A percentile compares a stretch with the other conserved stretches of the same genome.
Conservation (phyloP, 169 alveolate genomes). For the Plasmodium yoelii region DNA sequence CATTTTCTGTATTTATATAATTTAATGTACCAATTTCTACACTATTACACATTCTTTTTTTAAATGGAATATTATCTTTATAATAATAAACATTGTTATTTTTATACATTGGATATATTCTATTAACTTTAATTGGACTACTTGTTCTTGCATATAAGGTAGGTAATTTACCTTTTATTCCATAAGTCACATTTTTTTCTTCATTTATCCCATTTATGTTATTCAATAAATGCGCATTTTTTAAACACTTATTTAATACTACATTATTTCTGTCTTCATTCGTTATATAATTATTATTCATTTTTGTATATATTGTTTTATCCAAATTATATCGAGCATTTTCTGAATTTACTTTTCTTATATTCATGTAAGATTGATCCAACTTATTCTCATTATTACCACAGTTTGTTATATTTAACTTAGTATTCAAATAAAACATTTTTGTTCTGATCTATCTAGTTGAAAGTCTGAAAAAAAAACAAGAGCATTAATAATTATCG, state of each 20-base stretch:
- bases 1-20: conserved; percentile 3
- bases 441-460: background rate
- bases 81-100: background rate
- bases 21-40: background rate
- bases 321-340: background rate
- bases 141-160: background rate
- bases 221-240: background rate
- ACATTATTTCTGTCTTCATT: conserved; percentile 10
- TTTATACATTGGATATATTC: background rate
- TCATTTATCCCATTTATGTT: background rate
- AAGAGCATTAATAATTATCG: too few relatives aligned
- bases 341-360: conserved; percentile 1
- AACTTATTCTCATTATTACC: background rate
- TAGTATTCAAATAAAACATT: conserved; percentile 17
- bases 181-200: background rate
- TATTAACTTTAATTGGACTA: background rate
- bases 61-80: background rate
- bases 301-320: background rate
- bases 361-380: conserved; percentile 12
- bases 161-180: background rate
- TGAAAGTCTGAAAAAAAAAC: background rate
- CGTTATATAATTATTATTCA: background rate
- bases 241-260: background rate
- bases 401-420: background rate
- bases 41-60: background rate